Evolutionary conservation across 768 basidiomycete genomes (phyloP).

Genomic region (Amanita pseudoporphyria): DNA sequence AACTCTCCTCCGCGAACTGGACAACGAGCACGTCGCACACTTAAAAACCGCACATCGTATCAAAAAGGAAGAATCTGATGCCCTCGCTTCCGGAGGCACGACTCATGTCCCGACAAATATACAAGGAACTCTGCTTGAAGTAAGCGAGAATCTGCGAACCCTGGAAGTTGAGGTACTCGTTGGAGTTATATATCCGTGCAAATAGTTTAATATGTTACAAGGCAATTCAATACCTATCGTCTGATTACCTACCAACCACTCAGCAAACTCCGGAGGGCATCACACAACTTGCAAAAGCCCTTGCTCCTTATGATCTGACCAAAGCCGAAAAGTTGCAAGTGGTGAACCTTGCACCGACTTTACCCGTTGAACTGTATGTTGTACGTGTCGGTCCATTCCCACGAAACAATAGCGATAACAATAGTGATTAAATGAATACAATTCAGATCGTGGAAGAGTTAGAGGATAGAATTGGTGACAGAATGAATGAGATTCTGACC

Average conservation of each 20-base stretch:
- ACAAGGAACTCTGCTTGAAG: slow-evolving; percentile 30
- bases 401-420: neutral
- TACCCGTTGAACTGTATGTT: slow-evolving; percentile 81
- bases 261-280: slow-evolving; percentile 60
- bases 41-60: slow-evolving; percentile 61
- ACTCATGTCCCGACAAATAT: slow-evolving; percentile 8
- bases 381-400: slow-evolving; percentile 36
- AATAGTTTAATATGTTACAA: slow-evolving; percentile 19
- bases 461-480: slow-evolving; percentile 68
- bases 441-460: slow-evolving; percentile 87
- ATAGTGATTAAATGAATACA: neutral
- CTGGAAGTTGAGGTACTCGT: slow-evolving; percentile 68
- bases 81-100: slow-evolving; percentile 3
- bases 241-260: slow-evolving; percentile 59
- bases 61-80: slow-evolving; percentile 62
- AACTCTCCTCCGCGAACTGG: slow-evolving; percentile 63
- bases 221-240: slow-evolving; percentile 81
- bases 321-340: slow-evolving; percentile 91
- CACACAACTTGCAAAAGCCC: slow-evolving; percentile 50
- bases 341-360: slow-evolving; percentile 80
- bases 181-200: neutral
- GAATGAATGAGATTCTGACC: slow-evolving; percentile 56
- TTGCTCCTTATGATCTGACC: slow-evolving; percentile 65
- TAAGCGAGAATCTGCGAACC: slow-evolving; percentile 76
- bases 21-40: slow-evolving; percentile 60